These are phyloP conservation scores for Cyclotella kingstonii DNA, from an alignment of 108 stramenopile genomes.

Conservation along the genomic window DNA sequence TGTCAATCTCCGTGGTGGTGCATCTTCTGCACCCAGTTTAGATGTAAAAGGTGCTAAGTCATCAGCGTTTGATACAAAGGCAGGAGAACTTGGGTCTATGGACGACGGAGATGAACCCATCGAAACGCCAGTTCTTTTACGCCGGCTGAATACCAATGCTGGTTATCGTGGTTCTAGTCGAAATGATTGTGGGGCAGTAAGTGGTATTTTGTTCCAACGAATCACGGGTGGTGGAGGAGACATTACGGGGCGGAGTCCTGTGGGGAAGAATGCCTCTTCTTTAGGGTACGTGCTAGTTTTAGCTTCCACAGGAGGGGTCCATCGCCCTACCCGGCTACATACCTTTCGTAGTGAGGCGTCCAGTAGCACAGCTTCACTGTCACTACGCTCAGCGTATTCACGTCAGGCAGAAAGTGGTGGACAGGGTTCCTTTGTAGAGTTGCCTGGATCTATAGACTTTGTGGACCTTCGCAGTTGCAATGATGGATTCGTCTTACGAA, in stretches of 20 bases:
- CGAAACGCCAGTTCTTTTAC: slow-evolving; percentile 32
- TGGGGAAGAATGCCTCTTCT: slow-evolving; percentile 13
- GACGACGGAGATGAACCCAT: slow-evolving; percentile 36
- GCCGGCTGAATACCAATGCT: slow-evolving; percentile 25
- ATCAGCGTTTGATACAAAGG: slow-evolving; percentile 40
- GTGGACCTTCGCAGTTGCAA: slow-evolving; percentile 66
- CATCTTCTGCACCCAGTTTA: slow-evolving; percentile 20
- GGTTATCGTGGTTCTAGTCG: background rate
- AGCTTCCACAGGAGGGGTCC: slow-evolving; percentile 63
- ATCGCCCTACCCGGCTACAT: slow-evolving; percentile 74
- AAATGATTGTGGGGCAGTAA: slow-evolving; percentile 24
- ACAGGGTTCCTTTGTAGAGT: slow-evolving; percentile 56
- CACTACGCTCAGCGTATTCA: slow-evolving; percentile 35
- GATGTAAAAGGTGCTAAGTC: slow-evolving; percentile 17
- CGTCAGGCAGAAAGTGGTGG: slow-evolving; percentile 12
- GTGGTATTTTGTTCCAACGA: slow-evolving; percentile 38
- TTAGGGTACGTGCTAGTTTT: slow-evolving; percentile 57
- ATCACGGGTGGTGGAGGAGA: slow-evolving; percentile 27
- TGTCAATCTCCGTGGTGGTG: slow-evolving; percentile 17
- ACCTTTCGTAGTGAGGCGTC: slow-evolving; percentile 57
- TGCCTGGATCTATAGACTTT: slow-evolving; percentile 76
- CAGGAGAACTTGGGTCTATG: slow-evolving; percentile 32
- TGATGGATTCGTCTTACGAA: slow-evolving; percentile 69
- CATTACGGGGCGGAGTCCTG: slow-evolving; percentile 2
- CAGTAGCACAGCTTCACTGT: slow-evolving; percentile 13